Percentiles rank a stretch among this genome's conserved stretches.
Conservation (phyloP, 1,284 basidiomycete genomes). For the Melampsora larici-populina region DNA sequence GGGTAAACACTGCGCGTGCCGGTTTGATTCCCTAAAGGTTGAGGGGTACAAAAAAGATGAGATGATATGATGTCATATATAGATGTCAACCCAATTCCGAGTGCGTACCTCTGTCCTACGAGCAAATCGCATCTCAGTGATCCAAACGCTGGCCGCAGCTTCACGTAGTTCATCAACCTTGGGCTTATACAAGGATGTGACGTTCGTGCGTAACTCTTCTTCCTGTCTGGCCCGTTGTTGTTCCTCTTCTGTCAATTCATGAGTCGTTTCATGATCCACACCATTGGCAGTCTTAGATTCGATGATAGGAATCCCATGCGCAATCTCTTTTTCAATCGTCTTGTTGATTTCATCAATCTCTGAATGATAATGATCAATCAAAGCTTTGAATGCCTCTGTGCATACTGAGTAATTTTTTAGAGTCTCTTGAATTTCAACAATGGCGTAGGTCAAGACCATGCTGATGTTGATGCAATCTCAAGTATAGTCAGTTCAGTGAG, state of each 20-base stretch:
- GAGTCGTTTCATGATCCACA: conserved; percentile 53
- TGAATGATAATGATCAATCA: conserved; percentile 67
- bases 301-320: conserved; percentile 49
- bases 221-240: conserved; percentile 50
- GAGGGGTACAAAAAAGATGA: neutral
- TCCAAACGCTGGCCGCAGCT: conserved; percentile 61
- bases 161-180: conserved; percentile 58
- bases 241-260: conserved; percentile 55
- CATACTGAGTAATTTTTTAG: conserved; percentile 50
- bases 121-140: conserved; percentile 89
- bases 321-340: conserved; percentile 57
- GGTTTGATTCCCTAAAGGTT: conserved; percentile 64
- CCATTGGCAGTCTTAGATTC: conserved; percentile 50
- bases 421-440: conserved; percentile 43
- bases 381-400: conserved; percentile 60
- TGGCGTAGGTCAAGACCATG: conserved; percentile 42
- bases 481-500: neutral
- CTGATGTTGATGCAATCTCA: conserved; percentile 8
- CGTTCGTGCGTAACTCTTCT: conserved; percentile 53
- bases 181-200: conserved; percentile 51
- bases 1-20: conserved; percentile 73
- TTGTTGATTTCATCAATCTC: conserved; percentile 70
- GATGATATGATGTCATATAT: neutral
- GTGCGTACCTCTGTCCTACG: conserved; percentile 68
- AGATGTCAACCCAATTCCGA: neutral